Conservation (phyloP, 768 basidiomycete species). For the Xerocomus spinulosus region DNA sequence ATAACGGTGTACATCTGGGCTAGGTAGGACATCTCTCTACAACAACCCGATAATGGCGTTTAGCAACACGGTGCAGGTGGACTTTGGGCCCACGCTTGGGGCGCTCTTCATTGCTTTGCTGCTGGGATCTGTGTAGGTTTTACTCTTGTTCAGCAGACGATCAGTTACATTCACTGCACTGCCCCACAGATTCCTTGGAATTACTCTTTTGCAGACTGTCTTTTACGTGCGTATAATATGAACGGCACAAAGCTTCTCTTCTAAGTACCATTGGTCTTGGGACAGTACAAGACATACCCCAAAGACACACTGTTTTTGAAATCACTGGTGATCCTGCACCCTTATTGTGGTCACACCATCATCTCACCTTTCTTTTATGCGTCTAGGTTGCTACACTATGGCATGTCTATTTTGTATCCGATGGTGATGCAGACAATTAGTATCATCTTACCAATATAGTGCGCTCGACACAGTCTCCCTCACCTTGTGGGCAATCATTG, state of each 20-base stretch:
- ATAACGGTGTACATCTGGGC: background rate
- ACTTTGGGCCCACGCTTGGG: background rate
- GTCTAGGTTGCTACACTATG: background rate
- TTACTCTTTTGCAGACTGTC: background rate
- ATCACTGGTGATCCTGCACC: background rate
- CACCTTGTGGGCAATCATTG: background rate
- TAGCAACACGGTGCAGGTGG: too few species aligned
- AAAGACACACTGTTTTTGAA: background rate
- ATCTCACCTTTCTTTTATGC: background rate
- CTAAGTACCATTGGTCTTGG: background rate
- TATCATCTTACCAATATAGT: background rate
- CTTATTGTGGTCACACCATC: too few species aligned
- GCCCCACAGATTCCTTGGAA: background rate
- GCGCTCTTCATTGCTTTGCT: background rate
- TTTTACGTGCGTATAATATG: background rate
- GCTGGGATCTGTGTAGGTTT: background rate
- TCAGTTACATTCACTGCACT: too few species aligned
- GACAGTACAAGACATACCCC: background rate
- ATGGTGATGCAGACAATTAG: background rate
- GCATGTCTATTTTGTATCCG: background rate
- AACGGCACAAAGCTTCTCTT: background rate
- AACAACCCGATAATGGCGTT: background rate
- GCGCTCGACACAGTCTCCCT: background rate
- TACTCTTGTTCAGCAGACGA: too few species aligned
- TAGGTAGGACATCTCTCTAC: background rate